phyloP scores from a whole-genome alignment of 176 grass and related monocot species.

The Phragmites australis region DNA sequence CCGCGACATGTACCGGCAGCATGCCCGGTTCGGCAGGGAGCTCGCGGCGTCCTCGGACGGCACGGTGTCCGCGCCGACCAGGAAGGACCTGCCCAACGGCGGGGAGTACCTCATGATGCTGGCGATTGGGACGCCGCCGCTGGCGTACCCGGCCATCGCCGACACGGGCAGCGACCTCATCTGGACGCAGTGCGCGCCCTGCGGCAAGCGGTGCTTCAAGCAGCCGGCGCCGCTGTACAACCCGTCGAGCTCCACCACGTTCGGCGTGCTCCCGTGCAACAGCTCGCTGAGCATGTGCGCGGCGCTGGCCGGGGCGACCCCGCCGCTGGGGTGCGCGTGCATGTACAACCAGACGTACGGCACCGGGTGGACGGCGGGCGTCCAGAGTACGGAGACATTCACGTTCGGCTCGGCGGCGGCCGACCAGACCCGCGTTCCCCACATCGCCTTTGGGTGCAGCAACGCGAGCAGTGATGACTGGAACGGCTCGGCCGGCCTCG shows the following conservation, averaged over 20 bases:
- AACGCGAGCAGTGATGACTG: constrained; percentile 47
- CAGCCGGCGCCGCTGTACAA: constrained; percentile 55
- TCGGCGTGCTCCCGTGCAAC: constrained; percentile 56
- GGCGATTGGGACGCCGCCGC: constrained; percentile 64
- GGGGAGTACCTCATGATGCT: constrained; percentile 71
- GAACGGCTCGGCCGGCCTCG: constrained; percentile 52
- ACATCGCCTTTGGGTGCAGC: constrained; percentile 62
- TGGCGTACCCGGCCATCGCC: constrained; percentile 48
- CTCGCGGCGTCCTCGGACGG: constrained; percentile 37
- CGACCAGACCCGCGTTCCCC: constrained; percentile 24
- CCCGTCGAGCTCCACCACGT: constrained; percentile 58
- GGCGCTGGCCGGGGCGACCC: neutral
- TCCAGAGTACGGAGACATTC: constrained; percentile 59
- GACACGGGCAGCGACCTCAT: constrained; percentile 78
- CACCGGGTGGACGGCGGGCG: constrained; percentile 62
- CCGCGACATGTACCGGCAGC: constrained; percentile 47
- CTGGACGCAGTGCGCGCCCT: constrained; percentile 66
- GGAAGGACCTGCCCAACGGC: constrained; percentile 44
- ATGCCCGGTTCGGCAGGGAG: constrained; percentile 13
- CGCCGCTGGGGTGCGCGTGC: constrained; percentile 48
- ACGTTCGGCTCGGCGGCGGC: constrained; percentile 48
- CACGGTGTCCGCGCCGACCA: constrained; percentile 26
- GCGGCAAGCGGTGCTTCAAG: constrained; percentile 42
- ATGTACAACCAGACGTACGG: constrained; percentile 68
- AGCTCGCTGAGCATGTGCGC: constrained; percentile 48